Conservation (phyloP, 1,284 basidiomycete genomes). For the Leccinum glutinopallens region DNA sequence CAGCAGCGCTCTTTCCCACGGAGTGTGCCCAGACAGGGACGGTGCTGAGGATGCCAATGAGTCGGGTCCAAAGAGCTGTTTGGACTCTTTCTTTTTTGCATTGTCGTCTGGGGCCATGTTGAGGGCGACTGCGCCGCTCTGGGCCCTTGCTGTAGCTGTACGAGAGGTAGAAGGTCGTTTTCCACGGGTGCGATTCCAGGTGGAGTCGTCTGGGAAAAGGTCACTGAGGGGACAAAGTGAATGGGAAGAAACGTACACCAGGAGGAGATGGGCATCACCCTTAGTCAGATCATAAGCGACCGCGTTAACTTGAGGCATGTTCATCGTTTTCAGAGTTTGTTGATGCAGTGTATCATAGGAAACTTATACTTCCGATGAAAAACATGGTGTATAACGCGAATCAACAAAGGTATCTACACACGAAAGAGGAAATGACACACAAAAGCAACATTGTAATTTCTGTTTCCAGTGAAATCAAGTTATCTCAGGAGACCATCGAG, state of each 20-base stretch:
- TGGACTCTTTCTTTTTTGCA: slow-evolving; percentile 39
- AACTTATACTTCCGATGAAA: too few relatives aligned
- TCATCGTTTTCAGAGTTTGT: too few relatives aligned
- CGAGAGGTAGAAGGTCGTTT: slow-evolving; percentile 51
- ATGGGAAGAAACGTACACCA: slow-evolving; percentile 36
- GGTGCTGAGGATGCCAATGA: slow-evolving; percentile 53
- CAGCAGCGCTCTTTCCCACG: slow-evolving; percentile 32
- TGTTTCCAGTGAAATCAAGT: too few relatives aligned
- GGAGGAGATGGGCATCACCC: slow-evolving; percentile 35
- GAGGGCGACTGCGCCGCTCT: slow-evolving; percentile 40
- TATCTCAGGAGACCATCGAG: too few relatives aligned
- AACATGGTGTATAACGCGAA: too few relatives aligned
- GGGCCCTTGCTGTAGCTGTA: slow-evolving; percentile 49
- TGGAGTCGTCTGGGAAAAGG: slow-evolving; percentile 42
- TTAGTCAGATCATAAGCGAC: too few relatives aligned
- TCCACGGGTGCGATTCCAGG: slow-evolving; percentile 57
- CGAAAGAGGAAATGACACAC: too few relatives aligned
- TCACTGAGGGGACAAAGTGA: neutral
- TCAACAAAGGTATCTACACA: too few relatives aligned
- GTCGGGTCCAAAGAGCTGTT: slow-evolving; percentile 65
- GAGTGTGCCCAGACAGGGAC: slow-evolving; percentile 48
- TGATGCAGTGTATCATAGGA: too few relatives aligned
- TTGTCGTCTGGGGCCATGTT: slow-evolving; percentile 38
- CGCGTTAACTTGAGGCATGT: too few relatives aligned
- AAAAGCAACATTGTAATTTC: too few relatives aligned